Percentiles rank a stretch among this genome's conserved stretches.
Evolutionary conservation across 2,329 filamentous ascomycete genomes (phyloP).

Genomic region (Aspergillus hiratsukae): DNA sequence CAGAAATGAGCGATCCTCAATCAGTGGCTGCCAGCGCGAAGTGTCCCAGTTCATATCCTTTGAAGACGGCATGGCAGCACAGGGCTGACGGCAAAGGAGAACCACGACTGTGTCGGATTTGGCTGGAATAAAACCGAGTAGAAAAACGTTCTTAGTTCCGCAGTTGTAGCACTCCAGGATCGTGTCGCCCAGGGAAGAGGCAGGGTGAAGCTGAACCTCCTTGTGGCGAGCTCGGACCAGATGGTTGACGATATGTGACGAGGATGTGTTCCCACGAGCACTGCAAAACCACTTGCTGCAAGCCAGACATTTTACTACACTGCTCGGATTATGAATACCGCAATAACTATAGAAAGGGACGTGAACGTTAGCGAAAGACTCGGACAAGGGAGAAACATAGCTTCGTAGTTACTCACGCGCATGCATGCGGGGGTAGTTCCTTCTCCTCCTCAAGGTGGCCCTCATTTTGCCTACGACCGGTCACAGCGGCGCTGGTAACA

Average conservation of each 20-base stretch:
- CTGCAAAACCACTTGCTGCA: conserved; percentile 99
- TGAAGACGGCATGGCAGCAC: conserved; percentile 86
- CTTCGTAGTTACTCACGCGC: conserved; percentile 64
- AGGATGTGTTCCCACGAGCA: conserved; percentile 91
- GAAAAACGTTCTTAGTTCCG: conserved; percentile 97
- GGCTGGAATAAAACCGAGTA: conserved; percentile 95
- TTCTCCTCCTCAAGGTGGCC: conserved; percentile 71
- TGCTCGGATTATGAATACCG: conserved; percentile 91
- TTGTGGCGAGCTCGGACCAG: conserved; percentile 96
- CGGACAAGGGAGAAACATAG: conserved; percentile 15
- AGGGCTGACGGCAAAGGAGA: conserved; percentile 91
- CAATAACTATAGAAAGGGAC: conserved; percentile 64
- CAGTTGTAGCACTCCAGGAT: conserved; percentile 99
- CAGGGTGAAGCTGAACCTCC: conserved; percentile 94
- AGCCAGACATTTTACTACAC: conserved; percentile 90
- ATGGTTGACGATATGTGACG: conserved; percentile 97
- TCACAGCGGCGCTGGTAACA: conserved; percentile 75
- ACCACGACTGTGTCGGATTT: conserved; percentile 99
- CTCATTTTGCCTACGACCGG: conserved; percentile 62
- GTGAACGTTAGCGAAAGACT: conserved; percentile 8
- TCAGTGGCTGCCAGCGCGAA: conserved; percentile 93
- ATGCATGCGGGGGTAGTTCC: conserved; percentile 88
- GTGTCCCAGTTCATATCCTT: conserved; percentile 99
- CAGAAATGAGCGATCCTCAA: conserved; percentile 92
- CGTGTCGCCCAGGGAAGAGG: conserved; percentile 89